Conservation (phyloP, 2,329 filamentous ascomycete species). For the Microascus cirrosus region DNA sequence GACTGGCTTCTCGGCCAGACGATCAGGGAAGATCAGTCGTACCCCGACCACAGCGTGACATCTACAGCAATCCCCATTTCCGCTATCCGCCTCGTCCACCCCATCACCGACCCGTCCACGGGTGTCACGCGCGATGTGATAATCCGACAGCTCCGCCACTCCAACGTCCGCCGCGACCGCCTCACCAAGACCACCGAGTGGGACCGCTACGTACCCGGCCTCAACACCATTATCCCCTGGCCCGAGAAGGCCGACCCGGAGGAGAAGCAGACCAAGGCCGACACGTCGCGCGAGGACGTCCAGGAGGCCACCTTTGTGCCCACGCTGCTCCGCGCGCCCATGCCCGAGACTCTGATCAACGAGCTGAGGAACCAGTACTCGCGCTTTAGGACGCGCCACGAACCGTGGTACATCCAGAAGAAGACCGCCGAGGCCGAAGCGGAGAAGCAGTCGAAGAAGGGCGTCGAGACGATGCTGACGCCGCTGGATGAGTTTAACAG, state of each 20-base stretch:
- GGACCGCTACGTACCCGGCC: constrained; percentile 55
- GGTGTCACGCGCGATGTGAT: constrained; percentile 62
- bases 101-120: constrained; percentile 55
- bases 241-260: constrained; percentile 49
- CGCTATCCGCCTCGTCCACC: constrained; percentile 71
- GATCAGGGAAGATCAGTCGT: constrained; percentile 20
- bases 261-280: constrained; percentile 43
- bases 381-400: constrained; percentile 70
- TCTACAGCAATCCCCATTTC: constrained; percentile 53
- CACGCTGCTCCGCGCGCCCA: constrained; percentile 64
- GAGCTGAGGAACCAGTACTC: constrained; percentile 80
- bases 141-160: constrained; percentile 56
- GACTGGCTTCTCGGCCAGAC: constrained; percentile 18
- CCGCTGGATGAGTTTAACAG: constrained; percentile 50
- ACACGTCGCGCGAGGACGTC: constrained; percentile 68
- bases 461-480: constrained; percentile 31
- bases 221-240: constrained; percentile 68
- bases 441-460: constrained; percentile 27
- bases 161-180: constrained; percentile 28
- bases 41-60: constrained; percentile 21
- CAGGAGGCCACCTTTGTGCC: constrained; percentile 68
- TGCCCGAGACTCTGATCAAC: constrained; percentile 68
- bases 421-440: constrained; percentile 48
- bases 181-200: constrained; percentile 29
- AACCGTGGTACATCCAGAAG: constrained; percentile 56